Evolutionary conservation across 2,329 filamentous ascomycete species (phyloP).

Genomic region (Penicillium thymicola): DNA sequence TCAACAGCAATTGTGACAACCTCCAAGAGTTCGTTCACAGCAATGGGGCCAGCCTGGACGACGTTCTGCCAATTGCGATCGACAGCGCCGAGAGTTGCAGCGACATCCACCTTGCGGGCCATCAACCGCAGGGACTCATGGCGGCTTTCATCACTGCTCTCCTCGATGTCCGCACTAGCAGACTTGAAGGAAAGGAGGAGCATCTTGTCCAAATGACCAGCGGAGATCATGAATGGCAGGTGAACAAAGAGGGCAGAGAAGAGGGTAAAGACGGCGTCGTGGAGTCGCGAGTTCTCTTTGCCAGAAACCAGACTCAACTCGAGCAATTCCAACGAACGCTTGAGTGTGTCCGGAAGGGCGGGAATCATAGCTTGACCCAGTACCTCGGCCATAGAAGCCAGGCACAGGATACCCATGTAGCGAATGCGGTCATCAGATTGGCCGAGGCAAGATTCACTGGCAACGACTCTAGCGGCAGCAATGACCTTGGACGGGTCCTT

Average conservation of each 20-base stretch:
- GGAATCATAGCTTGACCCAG: constrained; percentile 82
- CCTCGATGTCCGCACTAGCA: constrained; percentile 59
- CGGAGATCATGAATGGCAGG: constrained; percentile 84
- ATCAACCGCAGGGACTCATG: constrained; percentile 68
- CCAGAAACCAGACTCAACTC: constrained; percentile 57
- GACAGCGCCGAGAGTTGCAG: constrained; percentile 70
- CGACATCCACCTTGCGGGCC: constrained; percentile 73
- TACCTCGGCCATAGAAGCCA: constrained; percentile 86
- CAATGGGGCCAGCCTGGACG: constrained; percentile 60
- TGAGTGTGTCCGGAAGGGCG: constrained; percentile 72
- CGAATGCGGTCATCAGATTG: constrained; percentile 69
- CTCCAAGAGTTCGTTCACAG: constrained; percentile 65
- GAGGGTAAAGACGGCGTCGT: constrained; percentile 79
- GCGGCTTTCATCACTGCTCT: constrained; percentile 63
- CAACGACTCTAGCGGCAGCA: constrained; percentile 71
- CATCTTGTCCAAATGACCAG: constrained; percentile 67
- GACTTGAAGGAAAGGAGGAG: constrained; percentile 71
- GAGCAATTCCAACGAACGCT: constrained; percentile 69
- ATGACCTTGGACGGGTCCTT: constrained; percentile 77
- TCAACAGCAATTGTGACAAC: constrained; percentile 70
- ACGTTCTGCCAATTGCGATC: constrained; percentile 69
- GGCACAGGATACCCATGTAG: constrained; percentile 80
- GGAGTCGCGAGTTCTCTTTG: constrained; percentile 60
- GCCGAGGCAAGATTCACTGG: constrained; percentile 71
- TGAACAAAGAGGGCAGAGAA: constrained; percentile 76